Base-by-base conservation (phyloP, 495 filamentous ascomycete genomes). In the Thozetella sp. region DNA sequence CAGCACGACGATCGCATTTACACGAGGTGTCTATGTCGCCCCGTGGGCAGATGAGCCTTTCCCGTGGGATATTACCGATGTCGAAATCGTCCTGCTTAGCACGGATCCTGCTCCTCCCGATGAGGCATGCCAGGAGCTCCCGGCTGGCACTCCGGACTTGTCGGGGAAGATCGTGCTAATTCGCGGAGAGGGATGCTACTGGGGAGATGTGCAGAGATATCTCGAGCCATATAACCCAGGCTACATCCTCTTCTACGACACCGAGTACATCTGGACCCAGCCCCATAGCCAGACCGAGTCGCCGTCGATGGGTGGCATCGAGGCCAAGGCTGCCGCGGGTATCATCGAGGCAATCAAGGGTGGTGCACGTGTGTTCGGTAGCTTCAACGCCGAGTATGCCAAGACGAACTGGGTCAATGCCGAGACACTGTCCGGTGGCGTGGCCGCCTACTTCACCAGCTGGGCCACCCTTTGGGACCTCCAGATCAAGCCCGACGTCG, bases 401-500 rank as follows among this genome's bases (percentile, higher is more conserved):
- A 51, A 60, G n/a, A 58, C 61, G 55, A 66, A 63, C 53, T 58
- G n/a, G 1, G 64, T 71, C 19, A 68, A 63, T 2, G 19, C 67
- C 22, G 61, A 60, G 25, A 65, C 68, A 52, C 51, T 64, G 9
- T 63, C 64, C 2, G 64, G 65, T n/a, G 71, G 67, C 1, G 58
- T 62, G 3, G 60, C 72, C 15, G 69, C 72, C 45, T 62, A 57
- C 0, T 85, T 72, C 61, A 79, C 72, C 13, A 74, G 71, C 25
- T 83, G 79, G 74, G 83, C 80, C 0, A 73, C 76, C 20, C 75
- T 72, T 0, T 76, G 71, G 51, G 75, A 80, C 37, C 66, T 77
- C 11, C 62, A 71, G 12, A 67, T 80, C 22, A 79, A 80, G 56
- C 75, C 82, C 0, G 74, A 81, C 45, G 63, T 81, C 50, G 70